Percentiles rank a stretch among this genome's conserved stretches.
Conservation (phyloP, 2,329 filamentous ascomycete species). For the Colletotrichum destructivum region DNA sequence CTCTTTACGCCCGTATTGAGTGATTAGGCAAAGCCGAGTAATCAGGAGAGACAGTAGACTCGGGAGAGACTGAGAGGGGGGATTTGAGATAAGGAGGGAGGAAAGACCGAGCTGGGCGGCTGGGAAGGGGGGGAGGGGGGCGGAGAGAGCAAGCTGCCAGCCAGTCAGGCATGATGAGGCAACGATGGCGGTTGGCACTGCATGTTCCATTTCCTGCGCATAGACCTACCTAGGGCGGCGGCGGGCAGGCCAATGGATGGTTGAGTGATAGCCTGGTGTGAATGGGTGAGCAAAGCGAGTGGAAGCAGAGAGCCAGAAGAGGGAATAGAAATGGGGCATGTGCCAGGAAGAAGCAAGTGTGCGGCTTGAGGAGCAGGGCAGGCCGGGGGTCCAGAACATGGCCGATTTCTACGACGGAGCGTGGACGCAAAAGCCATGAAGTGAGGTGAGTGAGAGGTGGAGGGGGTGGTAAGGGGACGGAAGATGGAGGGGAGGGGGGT, state of each 20-base stretch:
- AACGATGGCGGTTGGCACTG: slow-evolving; percentile 32
- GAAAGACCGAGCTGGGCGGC: not conserved
- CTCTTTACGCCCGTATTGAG: slow-evolving; percentile 37
- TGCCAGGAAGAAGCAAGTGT: slow-evolving; percentile 36
- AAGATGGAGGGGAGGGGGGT: not conserved
- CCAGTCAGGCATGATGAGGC: slow-evolving; percentile 21
- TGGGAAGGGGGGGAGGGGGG: not conserved
- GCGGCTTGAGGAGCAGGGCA: slow-evolving; percentile 35
- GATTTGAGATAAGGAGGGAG: slow-evolving; percentile 5
- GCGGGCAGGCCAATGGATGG: slow-evolving; percentile 15
- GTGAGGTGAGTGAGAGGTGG: not conserved
- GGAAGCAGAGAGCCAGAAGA: slow-evolving; percentile 38
- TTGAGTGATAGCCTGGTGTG: slow-evolving; percentile 8
- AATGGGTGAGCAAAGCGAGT: slow-evolving; percentile 3
- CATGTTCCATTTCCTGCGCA: slow-evolving; percentile 25
- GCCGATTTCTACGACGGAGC: slow-evolving; percentile 5
- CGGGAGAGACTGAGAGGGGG: not conserved
- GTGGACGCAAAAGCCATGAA: not conserved
- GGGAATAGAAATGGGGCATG: slow-evolving; percentile 25
- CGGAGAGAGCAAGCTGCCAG: not conserved
- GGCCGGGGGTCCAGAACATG: slow-evolving; percentile 31
- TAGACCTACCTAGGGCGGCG: slow-evolving; percentile 18
- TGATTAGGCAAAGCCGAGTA: slow-evolving; percentile 20
- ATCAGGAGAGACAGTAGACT: not conserved
- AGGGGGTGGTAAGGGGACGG: slow-evolving; percentile 4